Conservation (phyloP, 1,284 basidiomycete species). For the Ustanciosporium gigantosporum region DNA sequence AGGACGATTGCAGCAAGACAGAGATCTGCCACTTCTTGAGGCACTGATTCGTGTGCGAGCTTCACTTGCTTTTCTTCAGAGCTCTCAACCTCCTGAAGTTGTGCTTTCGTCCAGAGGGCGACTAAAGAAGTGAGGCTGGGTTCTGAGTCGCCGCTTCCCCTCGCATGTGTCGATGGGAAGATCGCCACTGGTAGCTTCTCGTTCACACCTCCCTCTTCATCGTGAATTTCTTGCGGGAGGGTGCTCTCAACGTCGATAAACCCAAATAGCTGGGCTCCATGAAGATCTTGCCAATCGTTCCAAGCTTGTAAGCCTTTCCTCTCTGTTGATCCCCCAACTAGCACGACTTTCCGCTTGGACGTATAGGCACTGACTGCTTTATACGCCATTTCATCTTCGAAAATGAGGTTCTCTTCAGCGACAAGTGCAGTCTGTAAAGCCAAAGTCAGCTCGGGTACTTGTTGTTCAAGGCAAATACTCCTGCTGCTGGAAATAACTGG, state of each 20-base stretch:
- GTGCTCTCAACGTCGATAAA: slow-evolving; percentile 26
- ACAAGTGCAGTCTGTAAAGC: slow-evolving; percentile 28
- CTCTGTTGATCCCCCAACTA: slow-evolving; percentile 16
- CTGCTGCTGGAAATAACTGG: slow-evolving; percentile 18
- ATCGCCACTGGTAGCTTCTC: slow-evolving; percentile 20
- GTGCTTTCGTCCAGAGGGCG: slow-evolving; percentile 25
- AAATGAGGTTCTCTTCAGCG: slow-evolving; percentile 19
- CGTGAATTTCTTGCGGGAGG: slow-evolving; percentile 18
- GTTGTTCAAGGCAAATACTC: neutral
- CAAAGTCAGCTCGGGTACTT: slow-evolving; percentile 10
- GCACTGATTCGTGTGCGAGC: neutral
- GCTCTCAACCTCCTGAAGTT: neutral
- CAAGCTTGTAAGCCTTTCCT: slow-evolving; percentile 9
- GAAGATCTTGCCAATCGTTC: slow-evolving; percentile 28
- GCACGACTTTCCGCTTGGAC: slow-evolving; percentile 23
- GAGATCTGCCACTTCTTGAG: slow-evolving; percentile 21
- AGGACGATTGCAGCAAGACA: slow-evolving; percentile 26
- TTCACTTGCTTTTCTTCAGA: neutral
- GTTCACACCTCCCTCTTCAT: slow-evolving; percentile 13
- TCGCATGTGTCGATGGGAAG: slow-evolving; percentile 9
- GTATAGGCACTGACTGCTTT: slow-evolving; percentile 25
- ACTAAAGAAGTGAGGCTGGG: slow-evolving; percentile 26
- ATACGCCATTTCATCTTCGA: slow-evolving; percentile 31
- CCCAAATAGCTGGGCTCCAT: slow-evolving; percentile 29
- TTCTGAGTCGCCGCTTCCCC: slow-evolving; percentile 15